Evolutionary conservation across 140 eudicot species (phyloP), one percentile per base, ranked within the genome.

Genomic region (Cichorium intybus): DNA sequence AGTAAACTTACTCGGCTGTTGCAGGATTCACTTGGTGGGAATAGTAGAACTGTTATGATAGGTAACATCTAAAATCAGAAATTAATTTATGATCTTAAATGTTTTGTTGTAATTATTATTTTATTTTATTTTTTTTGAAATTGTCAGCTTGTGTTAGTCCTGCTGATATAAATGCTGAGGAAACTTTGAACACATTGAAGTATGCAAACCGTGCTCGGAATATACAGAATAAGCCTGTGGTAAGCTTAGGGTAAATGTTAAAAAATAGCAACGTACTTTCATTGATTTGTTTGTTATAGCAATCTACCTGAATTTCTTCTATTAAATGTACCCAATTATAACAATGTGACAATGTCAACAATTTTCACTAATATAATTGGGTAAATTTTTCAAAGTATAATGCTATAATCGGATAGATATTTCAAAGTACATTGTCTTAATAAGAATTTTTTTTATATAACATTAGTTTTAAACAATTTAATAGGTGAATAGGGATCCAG

Each of bases 141-240:
- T n/a, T n/a, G n/a, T n/a, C 95, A 92, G 99, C 99, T 20, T 92
- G 99, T 81, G 84, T 88, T 48, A 93, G 99, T 79, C 99, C 99
- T 16, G 99, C 99, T 70, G 99, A 93, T 75, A 93, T 93, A 71
- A 93, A 88, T 74, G 99, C 99, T 10, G 99, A 93, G 79, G 99
- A 93, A 69, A 93, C 99, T 73, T 85, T 93, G 11, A 93, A 93
- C 93, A 93, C 99, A 8, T 82, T 93, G 4, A 93, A 93, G 75
- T 93, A 93, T 69, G 99, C 99, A 54, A 93, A 93, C 66, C 99
- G 99, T 20, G 99, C 99, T 60, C 87, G 99, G 17, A 93, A 93
- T 76, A 93, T 93, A 69, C 99, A 80, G 76, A 93, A 93, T 79
- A 93, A 93, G 75, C 99, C 97, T 24, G 95, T 93, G 68, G 99